A percentile compares a stretch with the other conserved stretches of the same genome.
Evolutionary conservation across 2,329 filamentous ascomycete species (phyloP).

Genomic region (Alternaria ethzedia): DNA sequence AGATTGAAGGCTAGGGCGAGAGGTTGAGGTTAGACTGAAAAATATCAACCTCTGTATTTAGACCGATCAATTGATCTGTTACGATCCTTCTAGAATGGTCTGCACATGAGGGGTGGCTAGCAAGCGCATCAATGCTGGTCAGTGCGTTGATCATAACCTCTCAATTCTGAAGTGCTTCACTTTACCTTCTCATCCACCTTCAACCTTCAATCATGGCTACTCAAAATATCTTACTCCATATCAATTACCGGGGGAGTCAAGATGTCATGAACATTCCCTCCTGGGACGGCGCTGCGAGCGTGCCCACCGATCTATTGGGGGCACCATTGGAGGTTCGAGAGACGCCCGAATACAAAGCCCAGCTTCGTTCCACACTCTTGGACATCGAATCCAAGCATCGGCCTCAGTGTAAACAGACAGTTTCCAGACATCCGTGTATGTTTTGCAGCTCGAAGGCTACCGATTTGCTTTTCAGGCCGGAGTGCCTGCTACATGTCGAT

Average conservation of each 20-base stretch:
- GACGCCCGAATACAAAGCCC: not conserved
- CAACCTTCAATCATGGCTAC: not conserved
- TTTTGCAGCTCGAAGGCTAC: not conserved
- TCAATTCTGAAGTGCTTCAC: not conserved
- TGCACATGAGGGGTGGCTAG: not conserved
- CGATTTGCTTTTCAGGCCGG: not conserved
- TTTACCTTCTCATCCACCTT: not conserved
- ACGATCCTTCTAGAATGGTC: not conserved
- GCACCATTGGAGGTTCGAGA: not conserved
- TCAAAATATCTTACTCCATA: not conserved
- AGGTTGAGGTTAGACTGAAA: not conserved
- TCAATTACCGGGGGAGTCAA: not conserved
- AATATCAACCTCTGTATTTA: not conserved
- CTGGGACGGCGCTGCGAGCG: not conserved
- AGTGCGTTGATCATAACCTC: not conserved
- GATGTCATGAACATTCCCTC: not conserved
- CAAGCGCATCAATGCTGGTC: not conserved
- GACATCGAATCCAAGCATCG: not conserved
- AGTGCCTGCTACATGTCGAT: not conserved
- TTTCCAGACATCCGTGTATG: not conserved
- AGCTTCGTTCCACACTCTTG: not conserved
- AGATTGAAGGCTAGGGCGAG: conserved; percentile 26
- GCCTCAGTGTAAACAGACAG: not conserved
- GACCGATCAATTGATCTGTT: not conserved
- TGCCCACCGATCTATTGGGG: not conserved